Evolutionary conservation across 768 basidiomycete species (phyloP).

Genomic region (Polyporus arcularius): DNA sequence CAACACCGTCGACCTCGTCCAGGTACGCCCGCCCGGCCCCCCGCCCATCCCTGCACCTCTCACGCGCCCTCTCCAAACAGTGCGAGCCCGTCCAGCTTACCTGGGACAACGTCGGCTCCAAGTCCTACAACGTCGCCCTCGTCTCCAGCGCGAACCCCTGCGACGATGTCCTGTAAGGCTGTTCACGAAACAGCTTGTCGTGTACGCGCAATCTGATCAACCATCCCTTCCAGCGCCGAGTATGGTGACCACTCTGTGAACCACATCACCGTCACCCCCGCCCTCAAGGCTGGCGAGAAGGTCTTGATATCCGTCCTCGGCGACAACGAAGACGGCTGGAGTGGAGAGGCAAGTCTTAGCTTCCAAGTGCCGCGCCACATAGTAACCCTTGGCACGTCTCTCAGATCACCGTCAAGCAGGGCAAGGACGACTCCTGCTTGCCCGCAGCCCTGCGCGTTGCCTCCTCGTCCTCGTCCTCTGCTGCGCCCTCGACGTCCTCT

Average conservation of each 20-base stretch:
- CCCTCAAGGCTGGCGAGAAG: slow-evolving; percentile 47
- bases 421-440: slow-evolving; percentile 42
- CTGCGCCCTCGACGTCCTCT: too few relatives aligned
- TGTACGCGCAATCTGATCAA: not conserved
- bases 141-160: slow-evolving; percentile 58
- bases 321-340: slow-evolving; percentile 66
- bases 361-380: not conserved
- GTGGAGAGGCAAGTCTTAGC: slow-evolving; percentile 46
- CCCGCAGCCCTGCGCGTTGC: slow-evolving; percentile 10
- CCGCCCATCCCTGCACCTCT: not conserved
- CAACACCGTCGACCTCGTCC: slow-evolving; percentile 41
- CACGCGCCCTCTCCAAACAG: slow-evolving; percentile 34
- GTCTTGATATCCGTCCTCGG: slow-evolving; percentile 56
- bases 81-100: slow-evolving; percentile 51
- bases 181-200: not conserved
- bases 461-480: not conserved
- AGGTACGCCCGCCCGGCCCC: slow-evolving; percentile 40
- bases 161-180: slow-evolving; percentile 56
- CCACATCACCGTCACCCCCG: slow-evolving; percentile 45
- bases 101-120: slow-evolving; percentile 46
- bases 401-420: slow-evolving; percentile 39
- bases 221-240: slow-evolving; percentile 46
- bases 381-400: not conserved
- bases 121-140: slow-evolving; percentile 61
- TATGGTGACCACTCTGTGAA: slow-evolving; percentile 51